Percentiles rank a stretch among this genome's conserved stretches.
Conservation (phyloP, 2,329 filamentous ascomycete genomes). For the Fusarium fracticaudum region DNA sequence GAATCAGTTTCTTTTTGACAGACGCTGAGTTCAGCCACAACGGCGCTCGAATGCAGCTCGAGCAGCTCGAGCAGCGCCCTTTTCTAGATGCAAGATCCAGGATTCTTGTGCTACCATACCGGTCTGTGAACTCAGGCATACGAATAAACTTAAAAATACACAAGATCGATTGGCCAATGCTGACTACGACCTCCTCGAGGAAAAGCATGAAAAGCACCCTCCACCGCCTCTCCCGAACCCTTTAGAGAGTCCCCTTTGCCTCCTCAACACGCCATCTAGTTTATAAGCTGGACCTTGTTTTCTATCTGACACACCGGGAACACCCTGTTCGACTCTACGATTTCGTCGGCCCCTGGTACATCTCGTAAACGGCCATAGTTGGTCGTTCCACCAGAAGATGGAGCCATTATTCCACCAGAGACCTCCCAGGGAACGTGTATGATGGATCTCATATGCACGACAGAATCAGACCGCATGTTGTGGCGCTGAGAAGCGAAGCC, state of each 20-base stretch:
- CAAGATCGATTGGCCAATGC: background rate
- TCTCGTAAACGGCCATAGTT: conserved; percentile 20
- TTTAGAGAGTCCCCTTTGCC: background rate
- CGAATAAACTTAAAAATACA: background rate
- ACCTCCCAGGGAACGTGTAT: conserved; percentile 14
- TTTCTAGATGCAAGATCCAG: background rate
- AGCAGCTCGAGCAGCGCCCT: background rate
- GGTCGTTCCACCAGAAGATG: conserved; percentile 19
- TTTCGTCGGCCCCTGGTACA: background rate
- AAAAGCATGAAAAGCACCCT: background rate
- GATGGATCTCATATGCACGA: conserved; percentile 12
- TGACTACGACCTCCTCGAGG: background rate
- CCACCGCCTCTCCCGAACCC: background rate
- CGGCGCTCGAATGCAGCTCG: background rate
- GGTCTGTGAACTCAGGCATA: background rate
- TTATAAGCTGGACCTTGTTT: background rate
- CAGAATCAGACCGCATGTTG: conserved; percentile 10
- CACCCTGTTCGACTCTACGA: conserved; percentile 6
- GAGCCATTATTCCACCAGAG: conserved; percentile 28
- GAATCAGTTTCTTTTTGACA: background rate
- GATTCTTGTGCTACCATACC: background rate
- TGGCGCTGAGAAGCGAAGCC: conserved; percentile 29
- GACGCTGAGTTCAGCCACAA: background rate
- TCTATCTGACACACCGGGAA: conserved; percentile 16
- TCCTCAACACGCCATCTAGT: background rate